A percentile compares a stretch with the other conserved stretches of the same genome.
These are phyloP conservation scores for Taxillus chinensis DNA, from an alignment of 164 flowering plant genomes.

Conservation along the genomic window DNA sequence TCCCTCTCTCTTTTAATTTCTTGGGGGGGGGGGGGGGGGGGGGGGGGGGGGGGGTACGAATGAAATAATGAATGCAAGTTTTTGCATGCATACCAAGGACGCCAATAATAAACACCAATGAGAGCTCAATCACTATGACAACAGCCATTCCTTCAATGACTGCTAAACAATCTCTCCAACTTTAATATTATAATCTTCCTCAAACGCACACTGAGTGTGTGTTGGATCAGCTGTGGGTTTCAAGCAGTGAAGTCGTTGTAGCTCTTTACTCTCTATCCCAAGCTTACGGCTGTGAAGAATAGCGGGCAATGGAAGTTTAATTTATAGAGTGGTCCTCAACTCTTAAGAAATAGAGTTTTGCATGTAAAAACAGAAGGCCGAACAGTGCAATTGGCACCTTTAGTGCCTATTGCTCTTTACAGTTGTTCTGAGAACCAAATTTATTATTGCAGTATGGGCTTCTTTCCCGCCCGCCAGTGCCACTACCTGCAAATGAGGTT, in stretches of 20 bases:
- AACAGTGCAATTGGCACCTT: background rate
- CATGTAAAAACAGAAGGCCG: background rate
- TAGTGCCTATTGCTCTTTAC: background rate
- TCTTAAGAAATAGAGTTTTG: background rate
- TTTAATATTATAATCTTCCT: background rate
- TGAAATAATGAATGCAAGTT: too few relatives aligned
- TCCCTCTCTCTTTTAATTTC: too few relatives aligned
- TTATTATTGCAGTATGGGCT: background rate
- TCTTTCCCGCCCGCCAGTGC: conserved; percentile 10
- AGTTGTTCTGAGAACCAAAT: background rate
- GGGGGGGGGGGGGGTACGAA: too few relatives aligned
- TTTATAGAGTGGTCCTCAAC: conserved; percentile 9
- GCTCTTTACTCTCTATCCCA: background rate
- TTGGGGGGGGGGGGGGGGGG: too few relatives aligned
- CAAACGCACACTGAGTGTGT: too few relatives aligned
- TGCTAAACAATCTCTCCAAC: background rate
- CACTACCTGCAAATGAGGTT: background rate
- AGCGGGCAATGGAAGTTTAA: background rate
- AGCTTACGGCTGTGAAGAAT: background rate
- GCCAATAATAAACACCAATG: conserved; percentile 25
- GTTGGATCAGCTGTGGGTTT: background rate
- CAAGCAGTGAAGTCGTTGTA: background rate
- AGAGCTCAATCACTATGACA: conserved; percentile 3
- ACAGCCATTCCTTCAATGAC: conserved; percentile 19
- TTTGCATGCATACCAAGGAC: conserved; percentile 21